Evolutionary conservation across 2,329 filamentous ascomycete species (phyloP), one percentile per base, ranked within the genome.

Genomic region (Thyridium curvatum): DNA sequence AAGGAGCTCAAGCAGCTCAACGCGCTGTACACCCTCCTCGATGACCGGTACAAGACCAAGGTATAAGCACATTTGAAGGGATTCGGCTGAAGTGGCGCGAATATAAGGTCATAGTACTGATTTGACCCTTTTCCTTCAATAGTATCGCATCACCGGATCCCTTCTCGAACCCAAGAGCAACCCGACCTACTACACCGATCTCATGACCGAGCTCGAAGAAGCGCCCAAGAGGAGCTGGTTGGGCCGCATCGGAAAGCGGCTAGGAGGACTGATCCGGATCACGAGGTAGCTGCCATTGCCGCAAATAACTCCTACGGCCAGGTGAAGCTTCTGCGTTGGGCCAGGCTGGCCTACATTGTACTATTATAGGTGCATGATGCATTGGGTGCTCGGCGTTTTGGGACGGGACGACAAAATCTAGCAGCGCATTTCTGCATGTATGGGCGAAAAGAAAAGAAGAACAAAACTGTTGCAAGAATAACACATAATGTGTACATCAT

Each of bases 131-230:
- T n/a, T n/a, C n/a, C n/a, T n/a, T n/a, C n/a, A n/a, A 16, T 40
- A 71, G 68, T 72, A 75, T 48, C 63, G 62, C 15, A 52, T 71
- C 12, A 68, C 59, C n/a, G 69, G 71, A 31, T 59, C 60, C 4
- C 59, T 82, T 32, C 60, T 82, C 41, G 59, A 66, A 38, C 80
- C 81, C 12, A 69, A 68, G 54, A 80, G 76, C 51, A 77, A 83
- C 47, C 80, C 80, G 30, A 74, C 70, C 0, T 81, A 85, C 54
- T 85, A 81, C 52, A 56, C 64, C 15, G 74, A 82, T 46, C 57
- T 85, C 21, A 54, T 82, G 1, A 65, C 61, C 38, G 81, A 85
- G 55, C 68, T 85, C 17, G 74, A 83, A 29, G 74, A 74, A 48
- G 79, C 76, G 4, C 81, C 80, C 2, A 71, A 63, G 31, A 62